Percentiles rank a stretch among this genome's conserved stretches.
Evolutionary conservation across 306 rosid genomes (phyloP).

Genomic region (Medicago arabica): DNA sequence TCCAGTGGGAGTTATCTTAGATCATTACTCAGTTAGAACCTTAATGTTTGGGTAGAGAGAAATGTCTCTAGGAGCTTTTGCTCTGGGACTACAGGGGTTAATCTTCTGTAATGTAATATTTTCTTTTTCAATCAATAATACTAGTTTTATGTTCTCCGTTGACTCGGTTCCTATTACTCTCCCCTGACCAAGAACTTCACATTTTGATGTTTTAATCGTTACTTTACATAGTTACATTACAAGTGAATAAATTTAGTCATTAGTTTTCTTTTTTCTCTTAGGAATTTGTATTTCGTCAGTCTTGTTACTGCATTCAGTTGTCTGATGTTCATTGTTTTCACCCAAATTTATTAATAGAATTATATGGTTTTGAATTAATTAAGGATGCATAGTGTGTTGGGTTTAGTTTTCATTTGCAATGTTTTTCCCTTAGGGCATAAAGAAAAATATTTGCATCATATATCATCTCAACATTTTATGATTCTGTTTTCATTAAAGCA

Average conservation of each 20-base stretch:
- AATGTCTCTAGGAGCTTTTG: too few species aligned
- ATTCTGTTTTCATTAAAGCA: conserved; percentile 3
- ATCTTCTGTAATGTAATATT: too few species aligned
- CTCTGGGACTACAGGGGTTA: too few species aligned
- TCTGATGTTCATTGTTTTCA: conserved; percentile 21
- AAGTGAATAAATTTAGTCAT: neutral
- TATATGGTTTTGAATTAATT: conserved; percentile 6
- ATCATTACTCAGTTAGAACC: too few species aligned
- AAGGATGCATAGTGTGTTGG: conserved; percentile 23
- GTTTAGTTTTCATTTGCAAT: conserved; percentile 19
- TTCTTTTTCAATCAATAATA: too few species aligned
- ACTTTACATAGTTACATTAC: too few species aligned
- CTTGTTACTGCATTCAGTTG: conserved; percentile 26
- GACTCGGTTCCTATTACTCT: too few species aligned
- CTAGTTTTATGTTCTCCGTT: too few species aligned
- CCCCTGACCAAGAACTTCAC: too few species aligned
- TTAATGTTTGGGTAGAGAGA: too few species aligned
- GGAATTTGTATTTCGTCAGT: conserved; percentile 12
- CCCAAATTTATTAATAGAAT: neutral
- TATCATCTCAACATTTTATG: conserved; percentile 15
- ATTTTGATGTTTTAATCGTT: too few species aligned
- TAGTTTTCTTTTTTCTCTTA: conserved; percentile 21
- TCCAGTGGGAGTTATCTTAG: too few species aligned
- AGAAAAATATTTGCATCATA: conserved; percentile 1
- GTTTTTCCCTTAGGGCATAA: neutral